Evolutionary conservation across 805 yeast genomes (phyloP).

Genomic region (Candida sanyiensis): DNA sequence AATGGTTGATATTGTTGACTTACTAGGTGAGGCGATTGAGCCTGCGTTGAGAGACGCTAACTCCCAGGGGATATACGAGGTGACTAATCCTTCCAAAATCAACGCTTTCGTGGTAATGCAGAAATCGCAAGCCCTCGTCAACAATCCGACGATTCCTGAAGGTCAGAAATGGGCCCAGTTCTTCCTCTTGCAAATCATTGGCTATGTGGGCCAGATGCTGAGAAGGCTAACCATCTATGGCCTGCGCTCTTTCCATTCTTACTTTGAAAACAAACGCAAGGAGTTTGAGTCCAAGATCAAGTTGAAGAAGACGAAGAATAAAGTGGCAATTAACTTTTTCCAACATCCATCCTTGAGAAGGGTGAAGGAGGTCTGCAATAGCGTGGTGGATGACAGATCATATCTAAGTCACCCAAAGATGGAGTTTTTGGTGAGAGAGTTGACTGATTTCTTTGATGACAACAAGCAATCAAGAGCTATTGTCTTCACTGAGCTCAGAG

Average conservation of each 20-base stretch:
- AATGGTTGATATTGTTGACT: conserved; percentile 48
- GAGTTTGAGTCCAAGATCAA: conserved; percentile 56
- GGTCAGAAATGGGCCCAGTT: conserved; percentile 71
- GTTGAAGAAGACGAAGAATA: conserved; percentile 57
- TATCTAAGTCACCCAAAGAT: conserved; percentile 71
- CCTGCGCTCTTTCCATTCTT: conserved; percentile 63
- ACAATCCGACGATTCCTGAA: conserved; percentile 52
- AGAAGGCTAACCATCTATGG: conserved; percentile 78
- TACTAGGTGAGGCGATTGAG: conserved; percentile 55
- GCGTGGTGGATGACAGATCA: conserved; percentile 31
- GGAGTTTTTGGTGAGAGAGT: conserved; percentile 49
- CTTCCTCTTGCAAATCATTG: conserved; percentile 55
- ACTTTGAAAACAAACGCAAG: conserved; percentile 51
- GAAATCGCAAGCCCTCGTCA: conserved; percentile 51
- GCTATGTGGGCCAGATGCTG: conserved; percentile 66
- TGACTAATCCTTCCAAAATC: conserved; percentile 59
- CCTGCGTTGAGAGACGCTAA: conserved; percentile 64
- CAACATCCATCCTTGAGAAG: conserved; percentile 42
- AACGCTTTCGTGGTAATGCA: conserved; percentile 70
- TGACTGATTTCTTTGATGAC: conserved; percentile 47
- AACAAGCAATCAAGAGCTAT: conserved; percentile 65
- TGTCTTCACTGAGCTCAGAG: conserved; percentile 82
- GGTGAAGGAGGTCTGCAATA: conserved; percentile 41
- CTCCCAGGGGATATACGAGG: conserved; percentile 54
- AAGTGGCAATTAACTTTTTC: conserved; percentile 57